Evolutionary conservation across 2,329 filamentous ascomycete genomes (phyloP).

Genomic region (Clonostachys chloroleuca): DNA sequence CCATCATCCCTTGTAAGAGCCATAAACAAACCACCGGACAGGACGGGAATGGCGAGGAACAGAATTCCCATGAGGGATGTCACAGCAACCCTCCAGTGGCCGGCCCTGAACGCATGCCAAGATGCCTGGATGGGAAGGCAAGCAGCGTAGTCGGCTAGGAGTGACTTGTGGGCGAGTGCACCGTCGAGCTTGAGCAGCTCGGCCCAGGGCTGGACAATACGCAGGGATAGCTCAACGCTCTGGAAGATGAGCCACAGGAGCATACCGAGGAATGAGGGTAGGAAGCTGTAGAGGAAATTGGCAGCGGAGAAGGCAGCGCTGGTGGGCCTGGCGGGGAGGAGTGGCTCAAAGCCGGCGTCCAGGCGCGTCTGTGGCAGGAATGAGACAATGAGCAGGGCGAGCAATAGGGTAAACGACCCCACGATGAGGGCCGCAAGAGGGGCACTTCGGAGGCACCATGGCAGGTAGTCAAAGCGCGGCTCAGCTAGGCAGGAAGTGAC

Average conservation of each 20-base stretch:
- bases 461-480: slow-evolving; percentile 57
- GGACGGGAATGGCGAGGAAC: slow-evolving; percentile 59
- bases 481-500: slow-evolving; percentile 6
- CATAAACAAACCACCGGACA: slow-evolving; percentile 70
- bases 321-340: slow-evolving; percentile 56
- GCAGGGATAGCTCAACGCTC: slow-evolving; percentile 60
- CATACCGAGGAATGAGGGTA: slow-evolving; percentile 65
- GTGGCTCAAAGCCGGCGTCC: slow-evolving; percentile 66
- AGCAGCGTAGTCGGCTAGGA: slow-evolving; percentile 68
- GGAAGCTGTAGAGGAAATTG: slow-evolving; percentile 81
- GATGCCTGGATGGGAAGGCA: slow-evolving; percentile 56
- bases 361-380: slow-evolving; percentile 69
- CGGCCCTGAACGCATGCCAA: slow-evolving; percentile 51
- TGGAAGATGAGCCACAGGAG: slow-evolving; percentile 64
- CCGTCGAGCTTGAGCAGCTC: slow-evolving; percentile 54
- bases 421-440: slow-evolving; percentile 46
- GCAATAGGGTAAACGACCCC: slow-evolving; percentile 54
- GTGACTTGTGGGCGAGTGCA: slow-evolving; percentile 54
- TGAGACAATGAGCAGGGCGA: slow-evolving; percentile 72
- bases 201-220: slow-evolving; percentile 66
- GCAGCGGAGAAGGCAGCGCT: slow-evolving; percentile 71
- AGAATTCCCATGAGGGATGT: slow-evolving; percentile 55
- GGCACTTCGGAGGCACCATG: slow-evolving; percentile 68
- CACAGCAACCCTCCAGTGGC: slow-evolving; percentile 62
- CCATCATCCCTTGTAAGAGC: slow-evolving; percentile 54